Conservation (phyloP, 2,329 filamentous ascomycete species). For the Colletotrichum orbiculare region DNA sequence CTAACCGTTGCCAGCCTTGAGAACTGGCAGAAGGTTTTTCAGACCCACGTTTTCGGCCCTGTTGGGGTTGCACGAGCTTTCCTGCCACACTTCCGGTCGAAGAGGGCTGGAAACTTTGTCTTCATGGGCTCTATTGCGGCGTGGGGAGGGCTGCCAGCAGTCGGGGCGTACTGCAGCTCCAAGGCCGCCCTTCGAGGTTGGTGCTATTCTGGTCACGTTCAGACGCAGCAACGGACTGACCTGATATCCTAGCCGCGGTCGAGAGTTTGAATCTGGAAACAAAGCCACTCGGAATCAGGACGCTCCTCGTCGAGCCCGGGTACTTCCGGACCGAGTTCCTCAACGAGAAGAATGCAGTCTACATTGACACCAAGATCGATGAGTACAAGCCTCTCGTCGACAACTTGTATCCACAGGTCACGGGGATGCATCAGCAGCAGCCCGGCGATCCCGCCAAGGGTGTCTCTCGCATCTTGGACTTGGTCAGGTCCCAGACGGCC, state of each 20-base stretch:
- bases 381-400: slow-evolving; percentile 39
- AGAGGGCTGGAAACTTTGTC: slow-evolving; percentile 44
- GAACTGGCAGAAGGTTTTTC: slow-evolving; percentile 36
- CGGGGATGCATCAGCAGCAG: slow-evolving; percentile 38
- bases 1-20: background rate
- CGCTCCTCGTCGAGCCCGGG: slow-evolving; percentile 56
- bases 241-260: slow-evolving; percentile 39
- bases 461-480: slow-evolving; percentile 62
- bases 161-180: slow-evolving; percentile 45
- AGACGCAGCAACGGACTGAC: no score
- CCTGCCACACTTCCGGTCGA: slow-evolving; percentile 46
- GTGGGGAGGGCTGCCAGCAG: slow-evolving; percentile 46
- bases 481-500: slow-evolving; percentile 50
- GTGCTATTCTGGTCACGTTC: background rate
- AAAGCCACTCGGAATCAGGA: slow-evolving; percentile 46
- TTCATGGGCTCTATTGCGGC: slow-evolving; percentile 50
- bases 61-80: slow-evolving; percentile 49
- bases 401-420: background rate
- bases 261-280: slow-evolving; percentile 46
- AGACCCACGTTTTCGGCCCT: slow-evolving; percentile 51
- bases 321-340: slow-evolving; percentile 57
- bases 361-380: slow-evolving; percentile 40
- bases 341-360: slow-evolving; percentile 42
- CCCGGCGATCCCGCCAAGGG: slow-evolving; percentile 62
- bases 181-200: slow-evolving; percentile 48